A percentile compares a stretch with the other conserved stretches of the same genome.
Conservation (phyloP, 768 basidiomycete species). For the Mycena galopus region DNA sequence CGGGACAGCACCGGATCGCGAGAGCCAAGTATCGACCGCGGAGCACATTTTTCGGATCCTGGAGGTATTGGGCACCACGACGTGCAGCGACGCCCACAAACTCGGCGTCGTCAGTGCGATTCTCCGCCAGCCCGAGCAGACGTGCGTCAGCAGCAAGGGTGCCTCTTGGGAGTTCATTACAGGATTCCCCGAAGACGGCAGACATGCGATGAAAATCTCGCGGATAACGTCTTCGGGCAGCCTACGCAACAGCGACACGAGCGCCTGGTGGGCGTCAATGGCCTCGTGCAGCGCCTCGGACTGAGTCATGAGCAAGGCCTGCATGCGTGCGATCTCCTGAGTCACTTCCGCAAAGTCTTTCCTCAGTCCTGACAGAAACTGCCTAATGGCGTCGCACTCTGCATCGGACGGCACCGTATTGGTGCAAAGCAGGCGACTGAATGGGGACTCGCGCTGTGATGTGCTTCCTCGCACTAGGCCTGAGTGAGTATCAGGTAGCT, state of each 20-base stretch:
- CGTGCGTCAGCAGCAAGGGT: constrained; percentile 21
- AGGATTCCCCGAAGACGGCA: constrained; percentile 8
- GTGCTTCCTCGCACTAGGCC: background rate
- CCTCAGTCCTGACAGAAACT: constrained; percentile 23
- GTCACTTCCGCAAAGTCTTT: constrained; percentile 1
- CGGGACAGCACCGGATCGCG: constrained; percentile 19
- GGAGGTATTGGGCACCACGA: constrained; percentile 17
- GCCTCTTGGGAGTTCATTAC: constrained; percentile 20
- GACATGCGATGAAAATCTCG: constrained; percentile 15
- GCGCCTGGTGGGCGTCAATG: constrained; percentile 16
- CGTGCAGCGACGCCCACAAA: constrained; percentile 22
- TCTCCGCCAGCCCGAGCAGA: constrained; percentile 21
- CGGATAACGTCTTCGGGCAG: constrained; percentile 23
- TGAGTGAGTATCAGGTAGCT: background rate
- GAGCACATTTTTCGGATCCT: background rate
- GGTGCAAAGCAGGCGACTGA: constrained; percentile 11
- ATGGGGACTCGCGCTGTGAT: constrained; percentile 18
- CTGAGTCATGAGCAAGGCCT: background rate
- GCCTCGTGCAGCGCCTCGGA: constrained; percentile 4
- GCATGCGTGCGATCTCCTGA: constrained; percentile 8
- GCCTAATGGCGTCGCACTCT: constrained; percentile 20
- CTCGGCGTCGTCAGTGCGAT: constrained; percentile 22
- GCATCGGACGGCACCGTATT: constrained; percentile 23
- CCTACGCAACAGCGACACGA: constrained; percentile 19
- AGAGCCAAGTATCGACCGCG: constrained; percentile 12